phyloP scores from a whole-genome alignment of 2,329 filamentous ascomycete species.

The Microsporum audouinii region DNA sequence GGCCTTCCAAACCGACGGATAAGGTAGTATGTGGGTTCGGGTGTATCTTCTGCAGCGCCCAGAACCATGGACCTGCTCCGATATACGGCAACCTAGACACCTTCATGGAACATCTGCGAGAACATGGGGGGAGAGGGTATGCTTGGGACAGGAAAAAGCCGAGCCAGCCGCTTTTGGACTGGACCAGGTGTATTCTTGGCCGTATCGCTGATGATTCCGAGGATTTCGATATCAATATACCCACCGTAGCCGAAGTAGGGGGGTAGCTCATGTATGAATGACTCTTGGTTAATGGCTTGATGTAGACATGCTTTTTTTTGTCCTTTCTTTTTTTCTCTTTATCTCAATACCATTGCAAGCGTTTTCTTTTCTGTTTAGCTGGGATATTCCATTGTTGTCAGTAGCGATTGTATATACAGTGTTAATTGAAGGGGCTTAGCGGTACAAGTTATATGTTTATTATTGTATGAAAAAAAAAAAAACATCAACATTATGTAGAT shows the following conservation, averaged over 20 bases:
- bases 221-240: slow-evolving; percentile 40
- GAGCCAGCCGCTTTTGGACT: slow-evolving; percentile 28
- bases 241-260: slow-evolving; percentile 13
- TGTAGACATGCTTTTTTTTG: not conserved
- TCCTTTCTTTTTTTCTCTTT: not conserved
- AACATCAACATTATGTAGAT: not conserved
- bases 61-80: slow-evolving; percentile 23
- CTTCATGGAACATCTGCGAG: slow-evolving; percentile 36
- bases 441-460: not conserved
- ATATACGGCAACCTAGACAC: slow-evolving; percentile 31
- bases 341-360: not conserved
- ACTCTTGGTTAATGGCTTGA: not conserved
- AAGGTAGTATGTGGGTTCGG: slow-evolving; percentile 23
- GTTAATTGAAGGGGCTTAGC: not conserved
- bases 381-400: not conserved
- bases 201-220: slow-evolving; percentile 29
- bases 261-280: not conserved
- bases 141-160: slow-evolving; percentile 24
- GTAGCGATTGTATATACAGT: not conserved
- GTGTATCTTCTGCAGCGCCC: slow-evolving; percentile 39
- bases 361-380: not conserved
- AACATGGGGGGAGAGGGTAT: slow-evolving; percentile 16
- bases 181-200: slow-evolving; percentile 35
- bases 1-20: slow-evolving; percentile 16
- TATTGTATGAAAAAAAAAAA: not conserved